Base-by-base conservation (phyloP, 768 basidiomycete genomes). In the Pleurotus tuber-regium region DNA sequence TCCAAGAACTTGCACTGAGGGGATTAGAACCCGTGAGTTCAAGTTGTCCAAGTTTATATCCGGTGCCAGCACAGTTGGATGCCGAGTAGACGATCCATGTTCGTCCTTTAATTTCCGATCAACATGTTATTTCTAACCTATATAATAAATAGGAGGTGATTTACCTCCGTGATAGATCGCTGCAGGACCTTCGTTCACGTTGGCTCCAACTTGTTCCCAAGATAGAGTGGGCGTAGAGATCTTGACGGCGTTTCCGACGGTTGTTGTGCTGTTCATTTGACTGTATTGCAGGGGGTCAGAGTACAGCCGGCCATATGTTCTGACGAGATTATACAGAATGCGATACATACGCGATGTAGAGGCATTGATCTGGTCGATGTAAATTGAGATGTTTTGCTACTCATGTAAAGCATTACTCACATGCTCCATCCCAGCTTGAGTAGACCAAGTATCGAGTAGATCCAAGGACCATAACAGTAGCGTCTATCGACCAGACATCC, bases 401-500 rank as follows among this genome's bases (percentile, higher is more conserved):
- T n/a, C n/a, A n/a, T n/a, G n/a, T n/a, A n/a, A n/a, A 28, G 42
- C 14, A 21, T 43, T 19, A 57, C 65, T 47, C 38, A 68, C 65
- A 54, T 24, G 52, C 55, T 7, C 68, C 67, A 51, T 69, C 67
- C 62, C 62, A 69, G 33, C 61, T 63, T 3, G 67, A 68, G 43
- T 67, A 68, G 1, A 70, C 66, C 8, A 69, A 53, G 36, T 71
- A 71, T 4, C 54, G 50, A 8, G 54, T 61, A 1, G 57, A 30
- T 9, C 60, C 59, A 12, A 62, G 16, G 14, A 67, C 51, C 14
- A 69, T 52, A 1, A 70, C 56, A 5, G 66, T 70, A 6, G 61
- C 63, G 43, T 71, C 68, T 39, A 71, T 70, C 11, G 64, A 61
- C 69, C 66, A 68, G 4, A 68, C 67, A 48, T 71, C 68, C 8